Evolutionary conservation across 2,329 filamentous ascomycete species (phyloP).

Genomic region (Claviceps digitariae): DNA sequence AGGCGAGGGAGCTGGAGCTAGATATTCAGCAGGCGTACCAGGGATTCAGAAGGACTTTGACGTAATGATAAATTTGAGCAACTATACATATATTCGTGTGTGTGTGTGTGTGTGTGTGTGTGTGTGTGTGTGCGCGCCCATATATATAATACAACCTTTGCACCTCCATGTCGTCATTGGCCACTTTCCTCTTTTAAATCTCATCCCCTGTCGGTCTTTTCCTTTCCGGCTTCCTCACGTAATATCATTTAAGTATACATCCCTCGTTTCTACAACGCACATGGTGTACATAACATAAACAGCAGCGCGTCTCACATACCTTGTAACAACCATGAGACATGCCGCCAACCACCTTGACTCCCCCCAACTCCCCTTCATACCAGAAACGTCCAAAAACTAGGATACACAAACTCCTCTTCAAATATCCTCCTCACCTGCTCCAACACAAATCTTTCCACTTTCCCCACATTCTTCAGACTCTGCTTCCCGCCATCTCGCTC

Average conservation of each 20-base stretch:
- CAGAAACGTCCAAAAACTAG: constrained; percentile 96
- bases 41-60: constrained; percentile 75
- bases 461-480: constrained; percentile 94
- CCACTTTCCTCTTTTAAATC: background rate
- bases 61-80: constrained; percentile 22
- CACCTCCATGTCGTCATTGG: background rate
- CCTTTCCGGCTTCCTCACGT: background rate
- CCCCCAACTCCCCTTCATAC: constrained; percentile 35
- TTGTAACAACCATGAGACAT: background rate
- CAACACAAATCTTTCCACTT: constrained; percentile 93
- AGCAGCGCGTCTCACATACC: background rate
- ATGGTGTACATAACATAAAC: background rate
- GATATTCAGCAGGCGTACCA: constrained; percentile 92
- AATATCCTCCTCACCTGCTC: constrained; percentile 96
- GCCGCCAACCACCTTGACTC: background rate
- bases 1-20: constrained; percentile 77
- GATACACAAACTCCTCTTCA: constrained; percentile 96
- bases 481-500: constrained; percentile 84
- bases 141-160: background rate
- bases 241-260: background rate
- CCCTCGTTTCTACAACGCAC: background rate
- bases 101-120: too few relatives aligned
- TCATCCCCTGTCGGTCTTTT: background rate
- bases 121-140: too few relatives aligned
- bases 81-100: background rate